phyloP scores from a whole-genome alignment of 208 protist genomes.

The Acanthamoeba triangularis region DNA sequence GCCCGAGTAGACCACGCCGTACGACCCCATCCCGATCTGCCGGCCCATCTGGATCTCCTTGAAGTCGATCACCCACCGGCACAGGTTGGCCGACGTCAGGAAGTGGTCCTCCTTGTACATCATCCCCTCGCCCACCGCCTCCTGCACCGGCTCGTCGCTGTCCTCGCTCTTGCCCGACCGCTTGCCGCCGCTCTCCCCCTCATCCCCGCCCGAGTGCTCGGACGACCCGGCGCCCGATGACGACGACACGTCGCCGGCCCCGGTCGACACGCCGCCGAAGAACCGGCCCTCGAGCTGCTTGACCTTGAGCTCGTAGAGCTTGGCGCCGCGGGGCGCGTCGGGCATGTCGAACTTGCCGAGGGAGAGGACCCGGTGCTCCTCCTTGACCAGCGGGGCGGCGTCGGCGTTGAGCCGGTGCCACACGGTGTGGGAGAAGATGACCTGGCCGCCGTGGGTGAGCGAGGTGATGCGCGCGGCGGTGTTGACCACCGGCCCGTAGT shows the following conservation, averaged over 20 bases:
- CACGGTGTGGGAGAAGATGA: slow-evolving; percentile 28
- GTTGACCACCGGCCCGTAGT: slow-evolving; percentile 41
- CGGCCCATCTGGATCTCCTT: slow-evolving; percentile 33
- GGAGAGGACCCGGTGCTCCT: background rate
- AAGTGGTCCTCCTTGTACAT: slow-evolving; percentile 17
- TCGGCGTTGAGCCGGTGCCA: slow-evolving; percentile 6
- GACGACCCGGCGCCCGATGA: background rate
- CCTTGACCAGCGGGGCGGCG: background rate
- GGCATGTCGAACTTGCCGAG: background rate
- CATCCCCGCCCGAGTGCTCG: background rate
- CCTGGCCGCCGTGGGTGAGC: slow-evolving; percentile 13
- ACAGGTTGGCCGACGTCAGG: slow-evolving; percentile 63
- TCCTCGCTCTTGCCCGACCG: slow-evolving; percentile 2
- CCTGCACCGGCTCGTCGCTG: background rate
- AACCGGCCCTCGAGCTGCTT: slow-evolving; percentile 4
- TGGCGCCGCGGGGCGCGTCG: background rate
- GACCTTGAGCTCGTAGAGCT: slow-evolving; percentile 22
- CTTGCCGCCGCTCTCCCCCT: background rate
- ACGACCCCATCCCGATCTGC: slow-evolving; percentile 79
- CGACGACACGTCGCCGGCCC: background rate
- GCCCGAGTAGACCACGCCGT: slow-evolving; percentile 83
- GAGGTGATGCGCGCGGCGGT: slow-evolving; percentile 36
- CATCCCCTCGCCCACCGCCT: slow-evolving; percentile 1
- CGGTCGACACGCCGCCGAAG: slow-evolving; percentile 14
- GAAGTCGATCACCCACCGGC: slow-evolving; percentile 53